phyloP scores from a whole-genome alignment of 2,329 filamentous ascomycete genomes.

The Botrytis elliptica region DNA sequence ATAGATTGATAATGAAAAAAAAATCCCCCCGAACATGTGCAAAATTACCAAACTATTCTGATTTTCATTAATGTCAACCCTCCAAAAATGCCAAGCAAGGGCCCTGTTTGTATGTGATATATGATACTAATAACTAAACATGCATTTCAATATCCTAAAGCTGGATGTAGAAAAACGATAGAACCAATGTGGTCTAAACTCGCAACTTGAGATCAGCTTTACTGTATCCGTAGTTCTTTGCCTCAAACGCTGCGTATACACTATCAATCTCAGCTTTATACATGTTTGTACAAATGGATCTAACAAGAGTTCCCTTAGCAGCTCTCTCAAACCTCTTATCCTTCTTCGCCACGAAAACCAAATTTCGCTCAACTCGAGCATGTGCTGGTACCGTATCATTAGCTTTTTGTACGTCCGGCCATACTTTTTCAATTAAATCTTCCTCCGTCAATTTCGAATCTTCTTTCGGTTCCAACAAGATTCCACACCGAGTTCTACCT shows the following conservation, averaged over 20 bases:
- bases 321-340: slow-evolving; percentile 25
- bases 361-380: slow-evolving; percentile 24
- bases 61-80: too few species aligned
- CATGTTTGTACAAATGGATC: not conserved
- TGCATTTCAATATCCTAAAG: not conserved
- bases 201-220: too few species aligned
- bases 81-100: accelerated
- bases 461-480: slow-evolving; percentile 26
- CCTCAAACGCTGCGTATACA: not conserved
- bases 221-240: not conserved
- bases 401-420: slow-evolving; percentile 25
- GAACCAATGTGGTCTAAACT: accelerated
- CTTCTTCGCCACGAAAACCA: slow-evolving; percentile 24
- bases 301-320: slow-evolving; percentile 25
- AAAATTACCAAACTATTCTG: too few species aligned
- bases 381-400: slow-evolving; percentile 27
- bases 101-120: not conserved
- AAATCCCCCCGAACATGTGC: too few species aligned
- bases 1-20: not conserved
- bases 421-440: slow-evolving; percentile 23
- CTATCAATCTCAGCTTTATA: slow-evolving; percentile 36
- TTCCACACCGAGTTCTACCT: slow-evolving; percentile 27
- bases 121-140: not conserved
- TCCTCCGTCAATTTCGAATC: not conserved
- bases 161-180: too few species aligned